A percentile compares a stretch with the other conserved stretches of the same genome.
Conservation (phyloP, 2,329 filamentous ascomycete species). For the Trichoderma asperellum region DNA sequence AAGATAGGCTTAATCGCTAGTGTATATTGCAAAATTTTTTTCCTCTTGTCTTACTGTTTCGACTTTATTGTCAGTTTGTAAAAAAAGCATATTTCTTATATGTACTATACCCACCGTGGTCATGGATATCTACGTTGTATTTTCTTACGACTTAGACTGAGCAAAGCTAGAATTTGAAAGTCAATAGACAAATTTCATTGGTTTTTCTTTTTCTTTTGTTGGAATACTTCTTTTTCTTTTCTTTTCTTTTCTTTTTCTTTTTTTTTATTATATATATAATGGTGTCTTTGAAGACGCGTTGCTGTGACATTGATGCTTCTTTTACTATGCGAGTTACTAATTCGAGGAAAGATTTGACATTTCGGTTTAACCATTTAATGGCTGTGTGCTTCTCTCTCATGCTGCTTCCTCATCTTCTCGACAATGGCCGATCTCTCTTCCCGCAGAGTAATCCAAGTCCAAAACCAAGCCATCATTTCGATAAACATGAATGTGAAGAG, state of each 20-base stretch:
- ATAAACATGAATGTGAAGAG: conserved; percentile 85
- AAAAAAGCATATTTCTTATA: background rate
- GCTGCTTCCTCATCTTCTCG: conserved; percentile 43
- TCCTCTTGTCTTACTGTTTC: background rate
- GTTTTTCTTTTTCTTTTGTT: background rate
- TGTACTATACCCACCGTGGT: conserved; percentile 28
- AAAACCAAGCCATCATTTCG: conserved; percentile 86
- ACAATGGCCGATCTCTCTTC: conserved; percentile 61
- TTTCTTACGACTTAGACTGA: conserved; percentile 24
- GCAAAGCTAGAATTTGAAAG: conserved; percentile 23
- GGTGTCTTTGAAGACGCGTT: background rate
- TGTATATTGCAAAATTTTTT: conserved; percentile 18
- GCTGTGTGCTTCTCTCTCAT: conserved; percentile 26
- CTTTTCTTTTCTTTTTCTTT: background rate
- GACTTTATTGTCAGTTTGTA: conserved; percentile 10
- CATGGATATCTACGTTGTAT: conserved; percentile 26
- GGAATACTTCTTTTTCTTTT: background rate
- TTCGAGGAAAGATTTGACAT: background rate
- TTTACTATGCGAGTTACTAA: background rate
- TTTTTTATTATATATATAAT: background rate
- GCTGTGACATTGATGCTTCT: background rate
- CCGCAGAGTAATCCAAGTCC: conserved; percentile 72
- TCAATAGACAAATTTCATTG: conserved; percentile 14
- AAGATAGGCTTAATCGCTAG: background rate
- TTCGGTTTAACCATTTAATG: background rate